Evolutionary conservation across 73 alveolate genomes (phyloP).

Genomic region (Stentor roeselii): DNA sequence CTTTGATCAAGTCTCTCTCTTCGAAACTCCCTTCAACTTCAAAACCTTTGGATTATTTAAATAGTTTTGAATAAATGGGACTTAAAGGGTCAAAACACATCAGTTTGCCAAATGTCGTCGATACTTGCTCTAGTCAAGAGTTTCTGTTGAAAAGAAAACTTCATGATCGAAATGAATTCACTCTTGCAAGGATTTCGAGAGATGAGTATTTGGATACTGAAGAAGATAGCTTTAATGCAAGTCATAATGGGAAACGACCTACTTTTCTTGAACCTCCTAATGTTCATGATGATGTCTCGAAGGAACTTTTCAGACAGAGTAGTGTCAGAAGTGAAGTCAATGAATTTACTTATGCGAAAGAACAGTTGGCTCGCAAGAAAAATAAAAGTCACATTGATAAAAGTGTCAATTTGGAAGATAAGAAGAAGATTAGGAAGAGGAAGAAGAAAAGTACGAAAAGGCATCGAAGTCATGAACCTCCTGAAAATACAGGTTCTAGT

Average conservation of each 20-base stretch:
- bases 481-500: too few species aligned
- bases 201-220: constrained; percentile 1
- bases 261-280: not conserved
- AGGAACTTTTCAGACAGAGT: not conserved
- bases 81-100: not conserved
- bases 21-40: not conserved
- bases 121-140: not conserved
- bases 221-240: not conserved
- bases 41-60: not conserved
- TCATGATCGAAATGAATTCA: not conserved
- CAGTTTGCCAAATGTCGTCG: not conserved
- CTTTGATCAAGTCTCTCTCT: not conserved
- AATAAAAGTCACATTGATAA: not conserved
- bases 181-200: not conserved
- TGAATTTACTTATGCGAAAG: not conserved
- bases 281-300: not conserved
- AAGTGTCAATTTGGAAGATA: not conserved
- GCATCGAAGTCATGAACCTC: not conserved
- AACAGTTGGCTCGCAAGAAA: not conserved
- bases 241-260: not conserved
- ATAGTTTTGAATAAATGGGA: too few species aligned
- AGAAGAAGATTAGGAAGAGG: not conserved
- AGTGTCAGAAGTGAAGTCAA: not conserved
- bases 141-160: not conserved
- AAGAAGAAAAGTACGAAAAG: not conserved